Evolutionary conservation across 2,329 filamentous ascomycete species (phyloP), one percentile per base, ranked within the genome.

Genomic region (Talaromyces sp.): DNA sequence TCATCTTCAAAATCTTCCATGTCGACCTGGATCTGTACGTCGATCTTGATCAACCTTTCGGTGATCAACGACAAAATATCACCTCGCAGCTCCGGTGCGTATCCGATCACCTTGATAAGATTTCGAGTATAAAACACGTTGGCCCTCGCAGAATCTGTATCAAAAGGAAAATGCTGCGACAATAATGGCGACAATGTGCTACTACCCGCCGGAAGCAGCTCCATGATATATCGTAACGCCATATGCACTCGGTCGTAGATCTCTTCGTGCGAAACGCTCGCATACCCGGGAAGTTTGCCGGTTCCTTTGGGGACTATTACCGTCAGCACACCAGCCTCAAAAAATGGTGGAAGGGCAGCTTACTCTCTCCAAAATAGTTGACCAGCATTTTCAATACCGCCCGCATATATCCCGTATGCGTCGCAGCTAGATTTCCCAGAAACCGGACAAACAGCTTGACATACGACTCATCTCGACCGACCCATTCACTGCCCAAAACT

Each of bases 21-120:
- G 72, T 98, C 93, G 59, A 93, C 86, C 78, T 97, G 94, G 77
- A 98, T 95, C 74, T 97, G 91, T 1, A 96, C 92, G 74, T 99
- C 95, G 66, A 98, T 91, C 78, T 95, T 95, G 72, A 98, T 92
- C 8, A 98, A 84, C 68, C 91, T 89, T 70, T 94, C 90, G 49
- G 93, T 90, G 57, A 98, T 90, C 13, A 96, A 81, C 64, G 92
- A 89, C 68, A 97, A 84, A 27, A 98, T 88, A 67, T 96, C 91
- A 8, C 90, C 87, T 67, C 89, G 89, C 41, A 97, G 80, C 66
- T 91, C 89, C 0, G 92, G 89, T 1, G 90, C 87, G 73, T 97
- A 97, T 58, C 87, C 84, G 62, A 90, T 88, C 39, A 98, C 82
- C 66, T 85, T 86, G 31, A 98, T 81, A 10, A 98, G 81, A 74